Evolutionary conservation across 1,139 yeast genomes (phyloP).

Genomic region (Yamadazyma epiphylla): DNA sequence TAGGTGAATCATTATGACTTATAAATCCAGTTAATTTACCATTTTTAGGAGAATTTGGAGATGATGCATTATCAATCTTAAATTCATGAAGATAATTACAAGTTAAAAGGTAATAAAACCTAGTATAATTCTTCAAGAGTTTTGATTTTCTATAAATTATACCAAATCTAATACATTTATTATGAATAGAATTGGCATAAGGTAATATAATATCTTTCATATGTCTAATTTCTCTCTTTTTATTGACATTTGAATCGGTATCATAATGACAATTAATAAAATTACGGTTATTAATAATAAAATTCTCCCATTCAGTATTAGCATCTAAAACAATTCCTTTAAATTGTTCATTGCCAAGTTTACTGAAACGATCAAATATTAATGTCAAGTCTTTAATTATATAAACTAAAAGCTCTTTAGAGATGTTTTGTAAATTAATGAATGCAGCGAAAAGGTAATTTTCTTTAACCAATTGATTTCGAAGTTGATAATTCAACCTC

Average conservation of each 20-base stretch:
- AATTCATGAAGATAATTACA: slow-evolving; percentile 47
- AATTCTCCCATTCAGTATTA: slow-evolving; percentile 36
- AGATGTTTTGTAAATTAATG: slow-evolving; percentile 40
- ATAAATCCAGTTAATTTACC: slow-evolving; percentile 43
- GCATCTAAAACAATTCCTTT: slow-evolving; percentile 18
- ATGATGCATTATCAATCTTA: slow-evolving; percentile 27
- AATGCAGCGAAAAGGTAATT: slow-evolving; percentile 44
- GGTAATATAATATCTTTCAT: slow-evolving; percentile 30
- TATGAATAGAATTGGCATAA: slow-evolving; percentile 36
- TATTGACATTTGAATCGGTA: slow-evolving; percentile 19
- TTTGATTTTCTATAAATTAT: slow-evolving; percentile 41
- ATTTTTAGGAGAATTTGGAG: slow-evolving; percentile 18
- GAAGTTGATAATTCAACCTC: slow-evolving; percentile 38
- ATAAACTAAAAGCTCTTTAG: slow-evolving; percentile 38
- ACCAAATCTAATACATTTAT: slow-evolving; percentile 44
- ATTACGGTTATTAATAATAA: slow-evolving; percentile 31
- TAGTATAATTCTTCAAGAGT: slow-evolving; percentile 37
- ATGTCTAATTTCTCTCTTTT: slow-evolving; percentile 30
- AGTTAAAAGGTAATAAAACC: slow-evolving; percentile 38
- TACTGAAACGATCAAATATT: slow-evolving; percentile 34
- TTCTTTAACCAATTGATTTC: slow-evolving; percentile 41
- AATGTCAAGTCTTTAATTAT: slow-evolving; percentile 35
- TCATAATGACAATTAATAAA: slow-evolving; percentile 30
- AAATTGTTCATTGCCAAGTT: slow-evolving; percentile 15
- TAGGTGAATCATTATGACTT: slow-evolving; percentile 39